Base-by-base conservation (phyloP, 192 early-diverging fungal genomes). In the Pilobolus umbonatus region DNA sequence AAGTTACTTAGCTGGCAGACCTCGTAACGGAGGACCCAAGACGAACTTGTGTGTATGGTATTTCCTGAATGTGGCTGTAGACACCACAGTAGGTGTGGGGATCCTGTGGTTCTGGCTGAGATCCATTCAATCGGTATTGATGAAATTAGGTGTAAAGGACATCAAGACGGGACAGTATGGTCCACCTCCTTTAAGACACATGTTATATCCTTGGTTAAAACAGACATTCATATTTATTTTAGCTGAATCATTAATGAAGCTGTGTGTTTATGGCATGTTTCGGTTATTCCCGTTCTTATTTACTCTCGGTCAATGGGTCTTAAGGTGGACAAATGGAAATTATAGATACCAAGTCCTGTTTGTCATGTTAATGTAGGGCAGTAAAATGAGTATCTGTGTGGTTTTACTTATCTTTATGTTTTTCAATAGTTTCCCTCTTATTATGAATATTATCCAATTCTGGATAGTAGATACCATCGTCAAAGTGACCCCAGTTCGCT, bases 31-130 rank as follows among this genome's bases (percentile, higher is more conserved):
- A 25, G 75, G 75, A 25, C 70, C 76, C 17, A 45, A 28, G 15
- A 67, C 56, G 7, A 92, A 90, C 58, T 84, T 85, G 9, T 92
- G 88, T 57, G 80, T 90, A 8, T 90, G 87, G 87, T 83, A 87
- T 60, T 80, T 85, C 53, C 61, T 87, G 39, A 81, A 90, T 65
- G 79, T 88, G 17, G 68, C 81, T 29, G 63, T 92, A 12, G 90
- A 92, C 50, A 88, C 86, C 12, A 92, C 90, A 6, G 49, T 90
- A 19, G 90, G 90, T 4, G 88, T 92, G 2, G 76, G 74, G 6
- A 83, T 92, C 15, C 70, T 92, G 10, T 90, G 78, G 54, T 24
- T 78, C 0, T 82, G 85, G 58, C 67, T 92, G 5, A 71, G 64
- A 21, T 40, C 28, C 12, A 53, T 66, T 11, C 75, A 88, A 48